Base-by-base conservation (phyloP, 2,329 filamentous ascomycete genomes). In the Aspergillus cejpii region DNA sequence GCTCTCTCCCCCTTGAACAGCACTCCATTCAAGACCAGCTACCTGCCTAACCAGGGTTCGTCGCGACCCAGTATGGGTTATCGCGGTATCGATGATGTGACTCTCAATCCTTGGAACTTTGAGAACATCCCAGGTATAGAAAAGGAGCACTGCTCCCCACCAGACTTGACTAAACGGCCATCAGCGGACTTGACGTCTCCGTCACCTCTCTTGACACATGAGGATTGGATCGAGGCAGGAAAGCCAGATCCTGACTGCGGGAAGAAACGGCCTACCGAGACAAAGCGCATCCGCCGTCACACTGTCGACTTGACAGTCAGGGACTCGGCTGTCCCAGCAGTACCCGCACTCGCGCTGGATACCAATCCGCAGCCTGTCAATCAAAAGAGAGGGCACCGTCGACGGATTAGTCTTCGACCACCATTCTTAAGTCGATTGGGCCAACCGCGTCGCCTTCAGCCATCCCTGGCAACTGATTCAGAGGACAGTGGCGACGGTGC, bases 141-240 rank as follows among this genome's bases (percentile, higher is more conserved):
- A 3, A 56, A 51, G n/a, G 49, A 56, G 3, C 41, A 56, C 12
- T 59, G 53, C 33, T 52, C 54, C 8, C 51, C 55, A 2, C 52
- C 14, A 44, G 46, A 26, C 29, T 23, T 37, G 7, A 47, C 45
- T 10, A 51, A 55, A 1, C 49, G 53, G 24, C 26, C 39, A 11
- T 29, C 41, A 6, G 40, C 48, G 2, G 50, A 39, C 27, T 37
- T 24, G 29, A 47, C 26, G 12, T 53, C 48, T 23, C 54, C 58
- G 2, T 66, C 64, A 1, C 58, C 61, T 3, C 62, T 61, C 3
- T 49, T 70, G n/a, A 66, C 66, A 2, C 65, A 67, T 4, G 59
- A 68, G 39, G 68, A 70, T 39, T 70, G 68, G 68, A 44, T 70
- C 27, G 67, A 68, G 27, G 68, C 68, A 17, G 67, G 65, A 17